phyloP scores from a whole-genome alignment of 2,329 filamentous ascomycete species.

The Didymellaceae sp. region DNA sequence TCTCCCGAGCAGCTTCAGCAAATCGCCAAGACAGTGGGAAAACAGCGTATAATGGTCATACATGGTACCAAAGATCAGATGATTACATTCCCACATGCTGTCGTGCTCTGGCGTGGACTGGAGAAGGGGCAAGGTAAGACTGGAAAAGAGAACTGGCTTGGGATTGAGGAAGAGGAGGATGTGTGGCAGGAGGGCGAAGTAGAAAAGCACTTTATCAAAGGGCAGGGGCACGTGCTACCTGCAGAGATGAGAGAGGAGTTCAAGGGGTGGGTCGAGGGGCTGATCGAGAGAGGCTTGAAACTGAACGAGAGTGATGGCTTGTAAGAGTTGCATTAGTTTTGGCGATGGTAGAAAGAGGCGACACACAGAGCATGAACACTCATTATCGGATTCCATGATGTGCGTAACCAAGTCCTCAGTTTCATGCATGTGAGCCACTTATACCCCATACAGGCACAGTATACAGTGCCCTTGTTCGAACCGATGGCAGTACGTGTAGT shows the following conservation, averaged over 20 bases:
- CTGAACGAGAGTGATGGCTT: conserved; percentile 1
- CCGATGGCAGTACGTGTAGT: too few relatives aligned
- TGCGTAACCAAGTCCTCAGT: too few relatives aligned
- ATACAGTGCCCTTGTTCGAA: too few relatives aligned
- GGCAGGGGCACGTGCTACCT: conserved; percentile 75
- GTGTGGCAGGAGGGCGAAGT: conserved; percentile 52
- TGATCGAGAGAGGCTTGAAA: conserved; percentile 56
- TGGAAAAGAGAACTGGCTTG: conserved; percentile 43
- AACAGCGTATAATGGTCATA: conserved; percentile 75
- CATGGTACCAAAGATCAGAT: conserved; percentile 81
- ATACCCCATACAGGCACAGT: too few relatives aligned
- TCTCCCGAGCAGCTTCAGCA: conserved; percentile 67
- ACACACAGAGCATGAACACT: too few relatives aligned
- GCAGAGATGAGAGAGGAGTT: conserved; percentile 75
- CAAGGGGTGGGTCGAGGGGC: conserved; percentile 66
- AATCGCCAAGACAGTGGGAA: conserved; percentile 72
- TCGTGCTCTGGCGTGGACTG: conserved; percentile 70
- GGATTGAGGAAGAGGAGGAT: conserved; percentile 43
- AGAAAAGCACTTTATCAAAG: conserved; percentile 68
- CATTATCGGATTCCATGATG: too few relatives aligned
- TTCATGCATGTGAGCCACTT: too few relatives aligned
- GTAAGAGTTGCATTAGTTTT: too few relatives aligned
- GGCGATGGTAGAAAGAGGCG: too few relatives aligned
- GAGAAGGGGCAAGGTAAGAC: conserved; percentile 58
- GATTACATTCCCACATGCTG: conserved; percentile 74